A percentile compares a stretch with the other conserved stretches of the same genome.
Evolutionary conservation across 768 basidiomycete species (phyloP).

Genomic region (Plicaturopsis crispa): DNA sequence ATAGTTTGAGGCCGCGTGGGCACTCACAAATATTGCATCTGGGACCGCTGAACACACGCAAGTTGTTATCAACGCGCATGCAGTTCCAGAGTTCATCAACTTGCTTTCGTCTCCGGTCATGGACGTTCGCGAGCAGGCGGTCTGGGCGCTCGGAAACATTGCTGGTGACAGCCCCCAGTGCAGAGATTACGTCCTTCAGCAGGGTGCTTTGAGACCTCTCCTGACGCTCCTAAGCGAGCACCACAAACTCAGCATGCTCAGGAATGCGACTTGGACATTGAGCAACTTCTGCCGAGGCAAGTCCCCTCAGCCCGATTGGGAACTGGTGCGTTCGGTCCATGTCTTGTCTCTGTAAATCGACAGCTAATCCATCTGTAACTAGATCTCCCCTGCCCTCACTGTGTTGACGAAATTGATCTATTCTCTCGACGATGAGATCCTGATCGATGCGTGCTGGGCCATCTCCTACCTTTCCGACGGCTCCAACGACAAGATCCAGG

Average conservation of each 20-base stretch:
- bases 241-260: conserved; percentile 97
- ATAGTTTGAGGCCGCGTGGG: conserved; percentile 99
- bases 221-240: conserved; percentile 87
- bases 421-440: conserved; percentile 96
- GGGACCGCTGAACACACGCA: conserved; percentile 98
- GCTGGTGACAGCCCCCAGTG: conserved; percentile 98
- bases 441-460: conserved; percentile 99
- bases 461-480: conserved; percentile 99
- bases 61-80: conserved; percentile 90
- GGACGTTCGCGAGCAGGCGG: conserved; percentile 98
- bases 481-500: conserved; percentile 99
- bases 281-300: conserved; percentile 99
- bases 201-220: conserved; percentile 90
- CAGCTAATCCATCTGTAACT: conserved; percentile 10
- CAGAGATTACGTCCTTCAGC: conserved; percentile 91
- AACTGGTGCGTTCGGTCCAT: conserved; percentile 53
- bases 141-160: conserved; percentile 99
- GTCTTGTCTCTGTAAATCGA: conserved; percentile 4
- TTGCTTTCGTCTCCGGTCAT: conserved; percentile 89
- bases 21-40: conserved; percentile 94
- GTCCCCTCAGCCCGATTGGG: conserved; percentile 97
- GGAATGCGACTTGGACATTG: conserved; percentile 98
- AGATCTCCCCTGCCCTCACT: conserved; percentile 97
- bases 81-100: conserved; percentile 96
- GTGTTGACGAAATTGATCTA: conserved; percentile 97